A percentile compares a stretch with the other conserved stretches of the same genome.
Conservation (phyloP, 768 basidiomycete genomes). For the Phanerochaete carnosa region DNA sequence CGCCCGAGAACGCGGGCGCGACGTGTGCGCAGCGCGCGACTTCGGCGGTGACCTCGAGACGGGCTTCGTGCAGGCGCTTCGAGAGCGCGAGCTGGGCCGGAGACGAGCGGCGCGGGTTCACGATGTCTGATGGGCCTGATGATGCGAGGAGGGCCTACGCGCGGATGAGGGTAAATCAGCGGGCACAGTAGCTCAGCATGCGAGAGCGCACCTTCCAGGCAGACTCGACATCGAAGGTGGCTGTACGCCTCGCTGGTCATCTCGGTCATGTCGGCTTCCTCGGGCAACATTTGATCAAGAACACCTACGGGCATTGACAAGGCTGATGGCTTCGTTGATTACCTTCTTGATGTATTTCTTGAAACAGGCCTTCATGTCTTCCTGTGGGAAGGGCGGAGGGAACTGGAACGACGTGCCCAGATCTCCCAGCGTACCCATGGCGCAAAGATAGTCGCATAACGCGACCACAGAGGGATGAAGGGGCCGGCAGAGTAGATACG, state of each 20-base stretch:
- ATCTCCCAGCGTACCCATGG: conserved; percentile 42
- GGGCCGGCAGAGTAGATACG: conserved; percentile 37
- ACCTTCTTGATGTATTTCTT: conserved; percentile 36
- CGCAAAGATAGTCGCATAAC: conserved; percentile 35
- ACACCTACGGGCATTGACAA: conserved; percentile 38
- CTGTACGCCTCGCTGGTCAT: conserved; percentile 21
- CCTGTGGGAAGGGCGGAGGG: conserved; percentile 23
- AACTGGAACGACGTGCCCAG: conserved; percentile 30
- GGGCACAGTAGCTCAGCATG: conserved; percentile 1
- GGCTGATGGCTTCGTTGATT: conserved; percentile 38
- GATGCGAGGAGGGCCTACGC: conserved; percentile 31
- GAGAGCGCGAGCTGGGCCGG: conserved; percentile 8
- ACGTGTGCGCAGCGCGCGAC: conserved; percentile 29
- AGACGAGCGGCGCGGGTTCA: conserved; percentile 6
- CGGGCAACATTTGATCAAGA: background rate
- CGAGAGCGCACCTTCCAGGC: conserved; percentile 14
- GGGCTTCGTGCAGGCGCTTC: conserved; percentile 30
- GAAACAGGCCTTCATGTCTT: conserved; percentile 27
- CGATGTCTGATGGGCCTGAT: conserved; percentile 26
- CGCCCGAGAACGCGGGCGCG: conserved; percentile 41
- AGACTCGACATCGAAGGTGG: conserved; percentile 30
- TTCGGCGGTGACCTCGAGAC: conserved; percentile 35
- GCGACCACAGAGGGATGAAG: conserved; percentile 27
- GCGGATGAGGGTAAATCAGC: conserved; percentile 29
- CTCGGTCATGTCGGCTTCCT: background rate